Percentiles rank a stretch among this genome's conserved stretches.
Evolutionary conservation across 2,329 filamentous ascomycete genomes (phyloP).

Genomic region (Polychaeton citri): DNA sequence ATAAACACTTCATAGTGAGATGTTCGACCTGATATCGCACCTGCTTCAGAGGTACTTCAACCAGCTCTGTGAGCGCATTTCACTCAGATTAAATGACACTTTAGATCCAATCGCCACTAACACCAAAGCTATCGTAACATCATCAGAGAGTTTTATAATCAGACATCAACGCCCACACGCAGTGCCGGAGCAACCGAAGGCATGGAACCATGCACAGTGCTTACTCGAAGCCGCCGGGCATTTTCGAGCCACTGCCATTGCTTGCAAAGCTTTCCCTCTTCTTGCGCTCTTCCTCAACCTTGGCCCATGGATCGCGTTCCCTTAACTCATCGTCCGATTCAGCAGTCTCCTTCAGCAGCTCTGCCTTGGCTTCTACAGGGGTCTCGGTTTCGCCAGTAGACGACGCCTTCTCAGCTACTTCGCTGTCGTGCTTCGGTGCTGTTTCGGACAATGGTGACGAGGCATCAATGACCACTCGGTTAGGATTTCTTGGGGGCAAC

Average conservation of each 20-base stretch:
- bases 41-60: too few relatives aligned
- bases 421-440: neutral
- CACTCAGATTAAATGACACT: too few relatives aligned
- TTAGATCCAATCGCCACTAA: too few relatives aligned
- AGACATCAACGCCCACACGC: too few relatives aligned
- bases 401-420: neutral
- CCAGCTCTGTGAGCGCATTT: too few relatives aligned
- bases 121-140: too few relatives aligned
- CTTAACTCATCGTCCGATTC: slow-evolving; percentile 8
- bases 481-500: slow-evolving; percentile 64
- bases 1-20: too few relatives aligned
- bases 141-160: too few relatives aligned
- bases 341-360: slow-evolving; percentile 6
- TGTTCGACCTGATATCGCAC: too few relatives aligned
- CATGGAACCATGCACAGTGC: too few relatives aligned
- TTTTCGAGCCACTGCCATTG: slow-evolving; percentile 8
- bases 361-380: slow-evolving; percentile 2
- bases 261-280: slow-evolving; percentile 5
- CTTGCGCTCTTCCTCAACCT: slow-evolving; percentile 12
- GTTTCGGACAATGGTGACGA: slow-evolving; percentile 7
- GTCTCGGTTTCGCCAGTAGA: neutral
- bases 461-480: slow-evolving; percentile 28
- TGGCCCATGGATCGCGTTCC: slow-evolving; percentile 11
- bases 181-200: too few relatives aligned
- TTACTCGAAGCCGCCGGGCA: slow-evolving; percentile 22